Evolutionary conservation across 106 monocot genomes (phyloP), one percentile per base, ranked within the genome.

Genomic region (Xerophyta viscosa): DNA sequence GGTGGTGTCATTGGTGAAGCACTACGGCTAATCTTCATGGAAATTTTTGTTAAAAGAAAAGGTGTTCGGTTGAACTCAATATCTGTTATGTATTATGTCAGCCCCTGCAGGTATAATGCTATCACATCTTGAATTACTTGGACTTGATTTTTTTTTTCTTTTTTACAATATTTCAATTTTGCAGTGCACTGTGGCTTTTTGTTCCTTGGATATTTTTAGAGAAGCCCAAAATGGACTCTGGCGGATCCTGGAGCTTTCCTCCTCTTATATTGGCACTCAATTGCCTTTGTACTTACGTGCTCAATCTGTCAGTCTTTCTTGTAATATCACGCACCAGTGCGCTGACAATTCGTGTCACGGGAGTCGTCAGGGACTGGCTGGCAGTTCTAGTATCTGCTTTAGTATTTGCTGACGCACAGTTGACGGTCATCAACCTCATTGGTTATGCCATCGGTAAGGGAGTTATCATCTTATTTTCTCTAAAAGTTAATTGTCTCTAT

Each of bases 1-100:
- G 88, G 94, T 33, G 94, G 94, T 31, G 88, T 94, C n/a, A 46
- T 94, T 50, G 94, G 84, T 37, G 94, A 94, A 75, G 88, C 94
- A 42, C 51, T 81, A 8, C 80, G 94, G 52, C 88, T 94, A 4
- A 84, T 88, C 59, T 88, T 94, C 57, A 81, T 88, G 65, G 88
- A 94, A 65, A 80, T 94, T 39, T 94, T 94, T 56, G 72, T 94
- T 21, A 94, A 94, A 72, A 84, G 53, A 71, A 94, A 94, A 48
- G 94, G 94, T 42, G 58, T 88, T 27, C 74, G 69, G 12, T 31
- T 94, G 60, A 94, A 88, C 67, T 67, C 84, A 48, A 76, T 94
- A 55, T 88, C 94, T 21, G 71, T 88, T 61, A 94, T 88, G 94
- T 94, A 94, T 45, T 94, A 94, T 76, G 94, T 88, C 24, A 94